Conservation (phyloP, 1,284 basidiomycete genomes). For the Melampsora abietis-canadensis region DNA sequence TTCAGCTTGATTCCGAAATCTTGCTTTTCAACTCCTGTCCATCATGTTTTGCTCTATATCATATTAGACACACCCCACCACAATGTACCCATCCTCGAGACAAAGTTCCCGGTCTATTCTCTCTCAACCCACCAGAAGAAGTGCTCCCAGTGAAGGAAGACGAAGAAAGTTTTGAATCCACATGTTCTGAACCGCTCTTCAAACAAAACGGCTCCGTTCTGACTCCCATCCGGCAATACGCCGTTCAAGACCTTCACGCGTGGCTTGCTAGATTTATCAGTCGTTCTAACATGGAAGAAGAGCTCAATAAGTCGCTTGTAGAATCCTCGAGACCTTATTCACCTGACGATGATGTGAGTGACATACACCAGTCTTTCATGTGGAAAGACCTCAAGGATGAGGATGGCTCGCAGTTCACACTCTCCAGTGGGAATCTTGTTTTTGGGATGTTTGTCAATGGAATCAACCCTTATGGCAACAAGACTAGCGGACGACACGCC, state of each 20-base stretch:
- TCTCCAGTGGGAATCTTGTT: not conserved
- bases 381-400: slow-evolving; percentile 11
- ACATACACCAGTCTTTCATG: not conserved
- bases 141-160: too few species aligned
- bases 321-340: not conserved
- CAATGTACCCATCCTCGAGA: too few species aligned
- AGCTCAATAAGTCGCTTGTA: not conserved
- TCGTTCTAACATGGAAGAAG: slow-evolving; percentile 3
- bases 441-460: slow-evolving; percentile 31
- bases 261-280: slow-evolving; percentile 18
- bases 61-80: too few species aligned
- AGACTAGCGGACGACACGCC: not conserved
- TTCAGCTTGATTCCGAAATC: too few species aligned
- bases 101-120: too few species aligned
- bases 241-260: not conserved
- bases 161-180: too few species aligned
- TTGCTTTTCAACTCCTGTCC: too few species aligned
- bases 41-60: too few species aligned
- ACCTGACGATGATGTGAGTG: not conserved
- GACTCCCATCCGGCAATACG: slow-evolving; percentile 4
- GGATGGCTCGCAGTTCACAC: slow-evolving; percentile 1
- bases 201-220: too few species aligned
- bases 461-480: slow-evolving; percentile 29
- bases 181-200: too few species aligned
- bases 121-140: too few species aligned